These are phyloP conservation scores for Kentomonas sorsogonicus DNA, from an alignment of 208 protist genomes.

Conservation along the genomic window DNA sequence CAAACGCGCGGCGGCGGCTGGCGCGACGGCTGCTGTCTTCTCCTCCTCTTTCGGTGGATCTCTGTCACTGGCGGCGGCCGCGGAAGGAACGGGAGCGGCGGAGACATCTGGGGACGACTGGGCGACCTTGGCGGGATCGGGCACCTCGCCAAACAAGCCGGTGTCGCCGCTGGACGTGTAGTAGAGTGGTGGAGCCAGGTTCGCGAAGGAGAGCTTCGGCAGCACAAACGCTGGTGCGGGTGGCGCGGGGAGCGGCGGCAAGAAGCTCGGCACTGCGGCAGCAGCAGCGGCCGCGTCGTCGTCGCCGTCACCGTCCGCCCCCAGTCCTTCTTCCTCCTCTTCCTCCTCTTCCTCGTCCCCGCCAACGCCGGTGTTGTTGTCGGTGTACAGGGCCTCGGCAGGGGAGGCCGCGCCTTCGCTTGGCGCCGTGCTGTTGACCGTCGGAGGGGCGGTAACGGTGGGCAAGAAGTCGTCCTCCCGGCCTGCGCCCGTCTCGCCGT, in stretches of 20 bases:
- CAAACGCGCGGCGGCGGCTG: too few relatives aligned
- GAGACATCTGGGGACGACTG: neutral
- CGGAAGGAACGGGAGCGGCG: neutral
- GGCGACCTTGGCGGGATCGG: neutral
- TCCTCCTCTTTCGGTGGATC: too few relatives aligned
- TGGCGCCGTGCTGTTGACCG: neutral
- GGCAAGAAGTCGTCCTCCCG: conserved; percentile 8
- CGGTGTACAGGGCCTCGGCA: neutral
- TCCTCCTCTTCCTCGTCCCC: neutral
- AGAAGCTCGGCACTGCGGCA: too few relatives aligned
- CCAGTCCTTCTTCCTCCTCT: neutral
- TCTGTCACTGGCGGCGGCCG: too few relatives aligned
- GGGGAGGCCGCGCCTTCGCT: neutral
- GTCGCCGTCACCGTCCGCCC: too few relatives aligned
- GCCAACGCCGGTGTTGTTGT: neutral
- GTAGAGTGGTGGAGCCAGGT: conserved; percentile 48
- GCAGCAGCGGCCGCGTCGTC: neutral
- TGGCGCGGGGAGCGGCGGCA: too few relatives aligned
- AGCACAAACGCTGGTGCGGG: conserved; percentile 15
- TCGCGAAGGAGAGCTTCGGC: conserved; percentile 37
- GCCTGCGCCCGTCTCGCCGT: conserved; percentile 45
- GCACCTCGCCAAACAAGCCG: conserved; percentile 25
- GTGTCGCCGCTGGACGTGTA: conserved; percentile 67
- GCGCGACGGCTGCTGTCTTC: too few relatives aligned
- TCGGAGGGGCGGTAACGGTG: neutral